Base-by-base conservation (phyloP, 2,329 filamentous ascomycete species). In the Aspergillus eucalypticola region DNA sequence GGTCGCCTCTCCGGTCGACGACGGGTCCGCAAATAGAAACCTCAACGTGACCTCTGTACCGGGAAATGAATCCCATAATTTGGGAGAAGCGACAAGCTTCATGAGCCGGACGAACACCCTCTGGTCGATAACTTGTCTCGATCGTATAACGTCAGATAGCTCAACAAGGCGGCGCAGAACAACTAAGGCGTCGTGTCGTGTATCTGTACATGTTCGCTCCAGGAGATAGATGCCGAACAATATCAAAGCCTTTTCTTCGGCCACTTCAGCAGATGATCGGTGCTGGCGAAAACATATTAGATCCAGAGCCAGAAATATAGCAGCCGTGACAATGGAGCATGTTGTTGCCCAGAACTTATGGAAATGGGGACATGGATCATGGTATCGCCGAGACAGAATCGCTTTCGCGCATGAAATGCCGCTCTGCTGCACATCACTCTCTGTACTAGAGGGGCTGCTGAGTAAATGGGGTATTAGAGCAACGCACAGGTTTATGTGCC, bases 281-380 rank as follows among this genome's bases (percentile, higher is more conserved):
- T 29, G 21, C 13, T 42, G 35, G 10, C 52, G 38, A 8, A 54
- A 54, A 8, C 52, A 54, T 15, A 54, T 54, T 3, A 44, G 10
- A 39, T 54, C 52, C 38, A 54, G 52, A n/a, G 38, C 39, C 8
- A 54, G 38, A 19, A 54, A 54, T 38, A 42, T 54, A 38, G 32
- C 52, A n/a, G 52, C 52, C 10, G 52, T 23, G 4, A 54, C 52
- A 3, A 39, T 42, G 21, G 38, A 54, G 17, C 52, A 54, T 17
- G 52, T 42, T 0, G 42, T 39, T 17, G 52, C 38, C 52, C 52
- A 54, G 38, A 54, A 54, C 21, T 54, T 54, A 10, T 54, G 52
- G 5, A 44, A 54, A 19, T 54, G 23, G 17, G 52, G 38, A 15
- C 21, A 29, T 15, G 52, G 52, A n/a, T 54, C 52, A 21, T 44